Evolutionary conservation across 768 basidiomycete genomes (phyloP), one percentile per base, ranked within the genome.

Genomic region (Suillus alpinus): DNA sequence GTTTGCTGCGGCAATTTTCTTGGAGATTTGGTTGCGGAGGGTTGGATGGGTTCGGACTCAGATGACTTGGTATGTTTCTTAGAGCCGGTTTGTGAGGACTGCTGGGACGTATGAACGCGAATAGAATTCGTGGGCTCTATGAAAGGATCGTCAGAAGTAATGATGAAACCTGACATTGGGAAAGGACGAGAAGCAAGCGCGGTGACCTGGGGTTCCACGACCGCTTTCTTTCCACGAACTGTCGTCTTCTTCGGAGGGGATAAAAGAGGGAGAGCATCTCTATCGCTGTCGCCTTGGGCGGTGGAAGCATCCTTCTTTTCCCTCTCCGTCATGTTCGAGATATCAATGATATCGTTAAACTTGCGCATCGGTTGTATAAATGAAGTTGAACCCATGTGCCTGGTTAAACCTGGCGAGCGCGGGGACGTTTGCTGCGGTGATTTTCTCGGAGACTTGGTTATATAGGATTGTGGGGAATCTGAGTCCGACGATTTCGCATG

Each of bases 291-390:
- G 46, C 61, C 3, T 61, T 52, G 10, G 16, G 32, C 40, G 32
- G 36, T 29, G 23, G 18, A n/a, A 18, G 43, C 20, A 43, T 23
- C 40, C 44, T 66, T 69, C 59, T 56, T 62, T 41, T 49, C 46
- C 26, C 14, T 20, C 40, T 34, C 16, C 12, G 40, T 58, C 65
- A 75, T 78, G 61, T 75, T 79, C 2, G 80, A 75, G n/a, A 78
- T 62, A 34, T 59, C 55, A n/a, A 80, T 75, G 32, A 78, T 61
- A 23, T 59, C 55, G 20, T 23, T 4, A 31, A 34, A 23, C 26
- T 34, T 29, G n/a, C 14, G 67, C 63, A 6, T 60, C 18, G 40
- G 69, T 60, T 51, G 63, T 57, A 57, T 59, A 6, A 43, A 40
- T 44, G 20, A 37, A 36, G 59, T 23, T 32, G 58, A 57, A 37